Evolutionary conservation across 768 basidiomycete species (phyloP).

Genomic region (Pleurotus ostreatus): DNA sequence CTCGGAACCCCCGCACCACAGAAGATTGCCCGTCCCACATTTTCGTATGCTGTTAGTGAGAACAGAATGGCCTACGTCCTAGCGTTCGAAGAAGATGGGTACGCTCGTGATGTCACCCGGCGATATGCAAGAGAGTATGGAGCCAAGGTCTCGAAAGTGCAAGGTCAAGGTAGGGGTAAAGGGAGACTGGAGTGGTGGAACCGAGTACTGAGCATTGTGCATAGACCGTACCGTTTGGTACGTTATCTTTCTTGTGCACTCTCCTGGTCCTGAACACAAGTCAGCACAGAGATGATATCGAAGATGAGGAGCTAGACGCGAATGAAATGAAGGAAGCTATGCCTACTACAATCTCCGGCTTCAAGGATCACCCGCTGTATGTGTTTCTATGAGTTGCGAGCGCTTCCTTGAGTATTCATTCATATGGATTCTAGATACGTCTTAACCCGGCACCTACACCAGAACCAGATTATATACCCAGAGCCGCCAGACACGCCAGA

Average conservation of each 20-base stretch:
- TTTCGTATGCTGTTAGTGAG: slow-evolving; percentile 33
- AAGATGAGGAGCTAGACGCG: slow-evolving; percentile 82
- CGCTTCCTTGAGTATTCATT: neutral
- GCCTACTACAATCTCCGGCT: slow-evolving; percentile 86
- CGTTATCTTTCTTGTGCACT: slow-evolving; percentile 18
- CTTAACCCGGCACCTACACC: slow-evolving; percentile 81
- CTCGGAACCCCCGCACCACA: slow-evolving; percentile 3
- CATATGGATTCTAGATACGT: slow-evolving; percentile 54
- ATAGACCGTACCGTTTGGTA: slow-evolving; percentile 81
- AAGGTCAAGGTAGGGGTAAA: slow-evolving; percentile 53
- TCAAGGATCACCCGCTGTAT: slow-evolving; percentile 94
- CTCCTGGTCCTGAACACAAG: slow-evolving; percentile 15
- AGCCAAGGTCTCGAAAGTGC: slow-evolving; percentile 76
- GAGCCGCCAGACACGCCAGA: slow-evolving; percentile 57
- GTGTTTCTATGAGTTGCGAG: slow-evolving; percentile 18
- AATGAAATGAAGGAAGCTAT: slow-evolving; percentile 85
- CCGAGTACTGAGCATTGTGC: slow-evolving; percentile 54
- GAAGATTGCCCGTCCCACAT: slow-evolving; percentile 12
- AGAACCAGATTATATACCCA: slow-evolving; percentile 82
- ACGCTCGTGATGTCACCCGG: slow-evolving; percentile 85
- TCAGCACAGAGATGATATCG: slow-evolving; percentile 88
- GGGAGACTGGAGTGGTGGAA: slow-evolving; percentile 86
- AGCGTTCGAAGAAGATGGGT: slow-evolving; percentile 93
- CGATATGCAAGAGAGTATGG: slow-evolving; percentile 82
- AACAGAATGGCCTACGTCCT: slow-evolving; percentile 93